These are phyloP conservation scores for Phaeosphaeriaceae sp. DNA, from an alignment of 2,329 filamentous ascomycete species.

Conservation along the genomic window DNA sequence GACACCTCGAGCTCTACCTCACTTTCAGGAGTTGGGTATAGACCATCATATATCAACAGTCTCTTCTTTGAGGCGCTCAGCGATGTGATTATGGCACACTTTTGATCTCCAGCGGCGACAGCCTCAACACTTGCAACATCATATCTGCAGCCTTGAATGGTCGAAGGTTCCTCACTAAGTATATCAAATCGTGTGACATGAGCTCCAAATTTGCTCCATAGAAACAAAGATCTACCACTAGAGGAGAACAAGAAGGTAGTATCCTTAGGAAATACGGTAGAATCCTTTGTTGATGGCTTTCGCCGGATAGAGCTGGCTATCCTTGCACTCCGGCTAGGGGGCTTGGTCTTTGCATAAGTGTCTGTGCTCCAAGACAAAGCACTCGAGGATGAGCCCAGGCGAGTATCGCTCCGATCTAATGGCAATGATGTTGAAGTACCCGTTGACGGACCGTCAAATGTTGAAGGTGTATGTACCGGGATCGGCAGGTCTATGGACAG, in stretches of 20 bases:
- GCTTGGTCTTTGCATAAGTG: constrained; percentile 24
- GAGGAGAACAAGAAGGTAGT: constrained; percentile 41
- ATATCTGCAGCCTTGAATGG: constrained; percentile 39
- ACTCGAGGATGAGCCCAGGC: constrained; percentile 19
- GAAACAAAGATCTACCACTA: constrained; percentile 27
- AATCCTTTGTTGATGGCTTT: constrained; percentile 22
- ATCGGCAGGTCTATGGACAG: constrained; percentile 33
- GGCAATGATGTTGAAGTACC: constrained; percentile 13
- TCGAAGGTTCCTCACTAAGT: constrained; percentile 28
- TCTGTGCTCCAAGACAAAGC: constrained; percentile 22
- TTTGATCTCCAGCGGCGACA: constrained; percentile 41
- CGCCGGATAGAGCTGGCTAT: constrained; percentile 32
- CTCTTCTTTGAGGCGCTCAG: constrained; percentile 21
- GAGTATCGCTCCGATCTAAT: constrained; percentile 19
- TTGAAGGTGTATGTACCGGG: constrained; percentile 20
- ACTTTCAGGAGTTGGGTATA: constrained; percentile 20
- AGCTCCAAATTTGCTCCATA: constrained; percentile 25
- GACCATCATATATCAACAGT: constrained; percentile 38
- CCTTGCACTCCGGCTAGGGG: constrained; percentile 24
- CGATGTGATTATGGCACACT: constrained; percentile 40
- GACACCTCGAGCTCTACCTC: constrained; percentile 24
- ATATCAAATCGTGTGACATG: constrained; percentile 40
- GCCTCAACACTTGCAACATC: constrained; percentile 41
- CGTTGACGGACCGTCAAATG: constrained; percentile 11
- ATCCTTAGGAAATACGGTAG: constrained; percentile 33